Evolutionary conservation across 2,329 filamentous ascomycete species (phyloP).

Genomic region (Cladosporium colombiae): DNA sequence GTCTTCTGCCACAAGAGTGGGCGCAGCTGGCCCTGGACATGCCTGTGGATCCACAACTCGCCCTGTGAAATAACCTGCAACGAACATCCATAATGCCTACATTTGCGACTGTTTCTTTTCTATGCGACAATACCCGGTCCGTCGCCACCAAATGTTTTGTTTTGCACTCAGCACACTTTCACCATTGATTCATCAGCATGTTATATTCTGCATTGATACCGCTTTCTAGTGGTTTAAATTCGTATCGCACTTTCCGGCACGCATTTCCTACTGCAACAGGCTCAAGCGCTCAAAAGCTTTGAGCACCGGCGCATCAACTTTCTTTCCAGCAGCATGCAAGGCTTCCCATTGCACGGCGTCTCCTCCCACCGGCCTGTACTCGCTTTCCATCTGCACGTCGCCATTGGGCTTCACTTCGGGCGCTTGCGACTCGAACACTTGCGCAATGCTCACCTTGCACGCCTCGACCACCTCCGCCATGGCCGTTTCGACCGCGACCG

Average conservation of each 20-base stretch:
- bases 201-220: background rate
- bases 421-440: constrained; percentile 63
- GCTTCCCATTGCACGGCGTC: constrained; percentile 51
- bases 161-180: background rate
- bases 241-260: background rate
- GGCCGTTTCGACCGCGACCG: constrained; percentile 71
- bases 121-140: background rate
- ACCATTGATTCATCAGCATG: background rate
- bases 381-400: constrained; percentile 20
- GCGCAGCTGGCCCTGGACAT: background rate
- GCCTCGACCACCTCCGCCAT: constrained; percentile 72
- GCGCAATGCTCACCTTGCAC: constrained; percentile 65
- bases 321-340: constrained; percentile 38
- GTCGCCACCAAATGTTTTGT: background rate
- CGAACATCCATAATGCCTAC: background rate
- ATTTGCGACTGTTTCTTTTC: background rate
- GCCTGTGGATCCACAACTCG: background rate
- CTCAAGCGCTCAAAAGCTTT: constrained; percentile 50
- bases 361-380: constrained; percentile 41
- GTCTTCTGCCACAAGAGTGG: background rate
- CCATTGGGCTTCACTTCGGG: background rate
- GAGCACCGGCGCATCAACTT: constrained; percentile 53
- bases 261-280: constrained; percentile 38
- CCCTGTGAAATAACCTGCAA: no score
- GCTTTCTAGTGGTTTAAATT: background rate